Conservation (phyloP, 805 yeast genomes). For the Sugiyamaella valdiviana region DNA sequence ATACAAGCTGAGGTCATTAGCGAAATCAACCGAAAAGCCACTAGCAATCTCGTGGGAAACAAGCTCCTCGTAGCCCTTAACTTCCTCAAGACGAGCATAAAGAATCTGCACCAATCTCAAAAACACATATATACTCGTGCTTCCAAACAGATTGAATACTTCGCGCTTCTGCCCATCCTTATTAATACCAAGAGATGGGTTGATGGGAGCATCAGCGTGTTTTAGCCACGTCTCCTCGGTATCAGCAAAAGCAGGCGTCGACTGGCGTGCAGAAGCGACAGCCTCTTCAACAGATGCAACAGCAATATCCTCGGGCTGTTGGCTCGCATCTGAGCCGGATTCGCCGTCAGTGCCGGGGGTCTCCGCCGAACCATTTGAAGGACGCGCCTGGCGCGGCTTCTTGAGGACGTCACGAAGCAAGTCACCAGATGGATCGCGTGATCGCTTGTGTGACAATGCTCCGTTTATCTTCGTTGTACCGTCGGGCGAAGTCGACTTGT, state of each 20-base stretch:
- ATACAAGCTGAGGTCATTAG: slow-evolving; percentile 75
- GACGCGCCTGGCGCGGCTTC: slow-evolving; percentile 24
- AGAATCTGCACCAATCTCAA: slow-evolving; percentile 78
- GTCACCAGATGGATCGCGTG: slow-evolving; percentile 37
- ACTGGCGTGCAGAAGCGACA: slow-evolving; percentile 12
- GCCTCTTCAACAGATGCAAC: slow-evolving; percentile 12
- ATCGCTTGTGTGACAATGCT: slow-evolving; percentile 13
- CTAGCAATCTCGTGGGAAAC: slow-evolving; percentile 67
- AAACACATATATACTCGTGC: slow-evolving; percentile 82
- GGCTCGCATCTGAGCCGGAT: slow-evolving; percentile 7
- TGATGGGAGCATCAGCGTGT: slow-evolving; percentile 18
- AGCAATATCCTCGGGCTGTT: slow-evolving; percentile 3
- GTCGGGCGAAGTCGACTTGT: slow-evolving; percentile 33
- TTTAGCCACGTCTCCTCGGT: slow-evolving; percentile 27
- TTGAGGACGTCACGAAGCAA: slow-evolving; percentile 47
- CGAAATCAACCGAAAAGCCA: slow-evolving; percentile 48
- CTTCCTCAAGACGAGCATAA: slow-evolving; percentile 72
- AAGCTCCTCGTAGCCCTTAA: slow-evolving; percentile 62
- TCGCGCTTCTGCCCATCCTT: slow-evolving; percentile 29
- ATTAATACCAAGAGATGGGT: neutral
- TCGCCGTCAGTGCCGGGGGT: slow-evolving; percentile 8
- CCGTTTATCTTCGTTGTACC: slow-evolving; percentile 8
- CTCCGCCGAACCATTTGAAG: slow-evolving; percentile 9
- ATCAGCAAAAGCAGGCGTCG: slow-evolving; percentile 14
- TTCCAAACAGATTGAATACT: slow-evolving; percentile 74